Evolutionary conservation across 2,329 filamentous ascomycete genomes (phyloP), one percentile per base, ranked within the genome.

Genomic region (Fusarium papillatum): DNA sequence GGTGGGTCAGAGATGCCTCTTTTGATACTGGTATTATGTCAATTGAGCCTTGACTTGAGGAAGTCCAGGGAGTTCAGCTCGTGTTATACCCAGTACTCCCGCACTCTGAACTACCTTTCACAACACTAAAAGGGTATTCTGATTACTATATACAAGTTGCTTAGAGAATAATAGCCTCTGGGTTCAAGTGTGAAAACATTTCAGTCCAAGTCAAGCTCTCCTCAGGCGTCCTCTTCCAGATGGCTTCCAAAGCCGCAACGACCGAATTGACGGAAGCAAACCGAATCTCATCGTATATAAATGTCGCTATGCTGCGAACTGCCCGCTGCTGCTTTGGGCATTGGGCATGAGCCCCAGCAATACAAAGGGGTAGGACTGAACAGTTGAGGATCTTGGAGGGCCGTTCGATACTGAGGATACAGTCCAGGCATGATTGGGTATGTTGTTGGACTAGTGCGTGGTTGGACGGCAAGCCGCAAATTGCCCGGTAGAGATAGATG

Each of bases 401-500:
- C 3, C 82, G 79, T 26, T 79, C 77, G 7, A 82, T 82, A 14
- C 84, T 84, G 7, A 83, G 81, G 19, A 85, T 82, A 14, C 83
- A 81, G 11, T 82, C 81, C 7, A 86, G 80, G 14, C 82, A 85
- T 1, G 81, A 80, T 7, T 81, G 78, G 0, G 85, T 83, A 31
- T 84, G 79, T 41, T 85, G 81, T 26, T 87, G 86, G 0, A 87
- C 85, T 0, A 86, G 77, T 4, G 78, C 80, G 68, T 87, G 85
- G 4, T 78, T 78, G 3, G 83, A 80, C 4, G 84, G 81, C 6
- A 87, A 77, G 1, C 83, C 81, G 64, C 85, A 86, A 5, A 87
- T 77, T 22, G 84, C 85, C 41, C 86, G 80, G 64, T 87, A 87
- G 2, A 87, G 77, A 67, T 85, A 87, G 9, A 87, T 84, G 8